phyloP scores from a whole-genome alignment of 1,139 yeast species.

The Debaryomyces nepalensis region DNA sequence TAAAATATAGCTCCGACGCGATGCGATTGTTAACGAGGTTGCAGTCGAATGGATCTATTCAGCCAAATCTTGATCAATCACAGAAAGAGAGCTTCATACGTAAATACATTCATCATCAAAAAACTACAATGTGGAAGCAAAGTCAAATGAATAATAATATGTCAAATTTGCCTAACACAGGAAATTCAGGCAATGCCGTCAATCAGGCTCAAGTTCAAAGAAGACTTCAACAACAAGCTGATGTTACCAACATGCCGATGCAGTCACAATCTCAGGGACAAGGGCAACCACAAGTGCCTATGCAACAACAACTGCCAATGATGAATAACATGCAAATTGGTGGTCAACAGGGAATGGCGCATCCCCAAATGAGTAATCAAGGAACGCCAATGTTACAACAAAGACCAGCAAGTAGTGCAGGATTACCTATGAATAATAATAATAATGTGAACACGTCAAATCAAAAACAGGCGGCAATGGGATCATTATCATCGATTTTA shows the following conservation, averaged over 20 bases:
- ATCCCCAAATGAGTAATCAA: conserved; percentile 22
- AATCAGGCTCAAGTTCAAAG: conserved; percentile 18
- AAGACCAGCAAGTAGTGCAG: conserved; percentile 17
- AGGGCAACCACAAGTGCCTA: conserved; percentile 15
- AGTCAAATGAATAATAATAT: conserved; percentile 24
- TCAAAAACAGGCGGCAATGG: conserved; percentile 13
- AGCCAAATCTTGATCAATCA: conserved; percentile 35
- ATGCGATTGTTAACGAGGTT: conserved; percentile 41
- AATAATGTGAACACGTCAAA: conserved; percentile 10
- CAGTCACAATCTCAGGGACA: conserved; percentile 23
- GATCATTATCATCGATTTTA: conserved; percentile 25
- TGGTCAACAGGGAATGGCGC: conserved; percentile 27
- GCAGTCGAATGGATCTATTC: conserved; percentile 46
- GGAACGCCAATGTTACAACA: conserved; percentile 31
- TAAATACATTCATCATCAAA: conserved; percentile 48
- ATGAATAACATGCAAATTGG: conserved; percentile 24
- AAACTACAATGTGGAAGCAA: conserved; percentile 46
- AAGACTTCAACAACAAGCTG: conserved; percentile 20
- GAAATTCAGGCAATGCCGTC: conserved; percentile 5
- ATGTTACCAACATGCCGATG: conserved; percentile 15
- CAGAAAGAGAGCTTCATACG: conserved; percentile 47
- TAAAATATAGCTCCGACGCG: conserved; percentile 48
- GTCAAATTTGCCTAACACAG: conserved; percentile 10
- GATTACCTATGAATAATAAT: conserved; percentile 17
- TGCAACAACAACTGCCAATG: conserved; percentile 29